phyloP scores from a whole-genome alignment of 441 rosid species.

The Raphanus hybrid region DNA sequence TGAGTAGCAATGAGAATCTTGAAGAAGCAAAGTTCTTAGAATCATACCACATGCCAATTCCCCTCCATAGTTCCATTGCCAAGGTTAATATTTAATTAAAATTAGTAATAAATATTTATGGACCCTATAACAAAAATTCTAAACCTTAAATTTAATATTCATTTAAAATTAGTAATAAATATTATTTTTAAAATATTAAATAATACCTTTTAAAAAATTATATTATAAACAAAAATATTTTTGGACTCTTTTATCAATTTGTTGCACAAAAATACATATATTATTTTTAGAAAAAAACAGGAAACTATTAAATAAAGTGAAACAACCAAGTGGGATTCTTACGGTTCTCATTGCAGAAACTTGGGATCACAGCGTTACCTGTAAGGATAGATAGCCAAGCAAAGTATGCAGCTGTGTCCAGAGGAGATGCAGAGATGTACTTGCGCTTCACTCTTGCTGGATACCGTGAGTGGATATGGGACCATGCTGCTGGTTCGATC shows the following conservation, averaged over 20 bases:
- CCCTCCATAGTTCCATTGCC: constrained; percentile 69
- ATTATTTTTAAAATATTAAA: too few species aligned
- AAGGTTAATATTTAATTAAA: constrained; percentile 40
- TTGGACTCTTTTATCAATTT: neutral
- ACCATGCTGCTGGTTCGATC: constrained; percentile 93
- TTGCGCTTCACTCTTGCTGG: constrained; percentile 86
- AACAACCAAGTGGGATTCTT: constrained; percentile 11
- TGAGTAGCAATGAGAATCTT: constrained; percentile 68
- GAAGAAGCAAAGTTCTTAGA: constrained; percentile 92
- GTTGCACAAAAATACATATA: neutral
- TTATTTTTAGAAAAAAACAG: too few species aligned
- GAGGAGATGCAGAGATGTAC: constrained; percentile 94
- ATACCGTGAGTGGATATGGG: constrained; percentile 89
- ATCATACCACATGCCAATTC: constrained; percentile 86
- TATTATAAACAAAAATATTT: too few species aligned
- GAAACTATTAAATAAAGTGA: too few species aligned
- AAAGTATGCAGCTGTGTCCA: constrained; percentile 84
- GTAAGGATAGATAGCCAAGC: constrained; percentile 96
- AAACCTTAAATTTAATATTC: too few species aligned
- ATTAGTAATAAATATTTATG: too few species aligned
- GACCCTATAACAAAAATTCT: too few species aligned
- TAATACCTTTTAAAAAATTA: too few species aligned
- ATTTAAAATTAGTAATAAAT: too few species aligned
- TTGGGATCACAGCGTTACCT: constrained; percentile 88
- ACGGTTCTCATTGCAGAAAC: constrained; percentile 59